These are phyloP conservation scores for Hypoxylon sp. DNA, from an alignment of 2,329 filamentous ascomycete genomes.

Conservation along the genomic window DNA sequence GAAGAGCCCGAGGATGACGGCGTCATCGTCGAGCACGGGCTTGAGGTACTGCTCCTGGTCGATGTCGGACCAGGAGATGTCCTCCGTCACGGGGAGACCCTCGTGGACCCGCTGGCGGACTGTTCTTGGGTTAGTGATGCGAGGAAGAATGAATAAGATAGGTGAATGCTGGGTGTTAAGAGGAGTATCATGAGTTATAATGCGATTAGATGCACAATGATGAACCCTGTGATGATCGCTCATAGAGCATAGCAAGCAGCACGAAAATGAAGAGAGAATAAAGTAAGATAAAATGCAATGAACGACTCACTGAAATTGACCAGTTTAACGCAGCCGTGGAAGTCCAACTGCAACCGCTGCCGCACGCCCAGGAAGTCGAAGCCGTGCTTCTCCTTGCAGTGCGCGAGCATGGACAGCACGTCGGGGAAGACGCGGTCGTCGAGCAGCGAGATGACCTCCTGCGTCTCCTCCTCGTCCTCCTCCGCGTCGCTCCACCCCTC, in stretches of 20 bases:
- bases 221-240: background rate
- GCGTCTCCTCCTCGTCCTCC: conserved; percentile 70
- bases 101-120: conserved; percentile 63
- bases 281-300: no score
- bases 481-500: conserved; percentile 68
- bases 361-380: conserved; percentile 76
- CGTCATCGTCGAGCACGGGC: conserved; percentile 89
- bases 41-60: conserved; percentile 84
- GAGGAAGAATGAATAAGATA: background rate
- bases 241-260: background rate
- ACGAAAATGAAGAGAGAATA: background rate
- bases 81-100: conserved; percentile 62
- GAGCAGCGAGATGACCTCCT: conserved; percentile 75
- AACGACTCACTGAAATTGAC: conserved; percentile 72
- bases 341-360: conserved; percentile 72
- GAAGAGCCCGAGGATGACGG: conserved; percentile 87
- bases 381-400: conserved; percentile 73
- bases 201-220: background rate
- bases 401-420: conserved; percentile 72
- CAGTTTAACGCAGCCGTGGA: conserved; percentile 78
- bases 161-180: background rate
- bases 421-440: conserved; percentile 75
- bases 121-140: conserved; percentile 44
- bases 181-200: background rate
- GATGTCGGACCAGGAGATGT: conserved; percentile 73